Evolutionary conservation across 176 grass and related monocot genomes (phyloP).

Genomic region (Avena insularis): DNA sequence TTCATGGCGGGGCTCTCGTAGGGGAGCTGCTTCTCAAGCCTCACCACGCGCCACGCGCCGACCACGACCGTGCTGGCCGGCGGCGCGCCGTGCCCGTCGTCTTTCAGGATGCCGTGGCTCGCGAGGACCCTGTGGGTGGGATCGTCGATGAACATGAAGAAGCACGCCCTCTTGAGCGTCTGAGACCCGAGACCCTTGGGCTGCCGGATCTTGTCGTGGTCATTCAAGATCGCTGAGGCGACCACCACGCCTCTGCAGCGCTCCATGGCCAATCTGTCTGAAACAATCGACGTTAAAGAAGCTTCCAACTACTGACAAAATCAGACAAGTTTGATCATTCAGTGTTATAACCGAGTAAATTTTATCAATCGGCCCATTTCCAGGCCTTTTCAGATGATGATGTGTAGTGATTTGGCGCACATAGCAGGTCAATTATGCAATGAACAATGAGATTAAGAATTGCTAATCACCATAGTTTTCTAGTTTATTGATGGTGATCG

Average conservation of each 20-base stretch:
- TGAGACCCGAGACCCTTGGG: conserved; percentile 61
- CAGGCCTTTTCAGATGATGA: not conserved
- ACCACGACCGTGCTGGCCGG: conserved; percentile 39
- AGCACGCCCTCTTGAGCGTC: conserved; percentile 66
- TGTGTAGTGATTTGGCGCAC: not conserved
- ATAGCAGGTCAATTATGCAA: no score
- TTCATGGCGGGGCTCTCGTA: conserved; percentile 90
- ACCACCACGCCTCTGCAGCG: conserved; percentile 70
- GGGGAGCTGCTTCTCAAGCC: conserved; percentile 45
- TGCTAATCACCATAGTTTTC: not conserved
- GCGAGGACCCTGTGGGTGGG: conserved; percentile 48
- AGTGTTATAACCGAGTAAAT: not conserved
- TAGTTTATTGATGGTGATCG: no score
- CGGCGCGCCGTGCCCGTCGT: not conserved
- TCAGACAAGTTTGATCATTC: not conserved
- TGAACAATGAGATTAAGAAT: not conserved
- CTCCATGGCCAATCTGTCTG: conserved; percentile 83
- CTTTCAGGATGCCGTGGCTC: conserved; percentile 49
- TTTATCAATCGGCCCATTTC: not conserved
- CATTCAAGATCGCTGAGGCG: conserved; percentile 75
- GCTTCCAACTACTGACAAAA: not conserved
- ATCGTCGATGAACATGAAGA: conserved; percentile 92
- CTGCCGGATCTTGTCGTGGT: conserved; percentile 96
- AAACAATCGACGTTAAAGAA: conserved; percentile 14
- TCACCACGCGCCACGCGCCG: conserved; percentile 71